These are phyloP conservation scores for Macadamia integrifolia DNA, from an alignment of 164 flowering plant genomes.

Conservation along the genomic window DNA sequence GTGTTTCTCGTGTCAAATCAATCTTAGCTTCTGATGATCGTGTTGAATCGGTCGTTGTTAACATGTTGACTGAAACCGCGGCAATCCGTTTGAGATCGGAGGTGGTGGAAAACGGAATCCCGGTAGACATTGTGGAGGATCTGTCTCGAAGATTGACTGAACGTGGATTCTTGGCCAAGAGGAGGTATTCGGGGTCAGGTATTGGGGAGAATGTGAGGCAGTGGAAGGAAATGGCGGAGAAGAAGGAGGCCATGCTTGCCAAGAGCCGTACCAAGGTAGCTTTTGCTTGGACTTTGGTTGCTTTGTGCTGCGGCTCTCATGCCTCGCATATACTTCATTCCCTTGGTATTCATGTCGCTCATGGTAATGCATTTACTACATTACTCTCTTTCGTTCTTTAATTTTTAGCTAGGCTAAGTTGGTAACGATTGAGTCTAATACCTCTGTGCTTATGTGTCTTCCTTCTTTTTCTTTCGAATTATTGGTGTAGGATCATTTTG, in stretches of 20 bases:
- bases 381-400: background rate
- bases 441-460: background rate
- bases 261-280: slow-evolving; percentile 65
- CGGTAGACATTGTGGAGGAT: slow-evolving; percentile 43
- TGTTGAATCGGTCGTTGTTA: slow-evolving; percentile 84
- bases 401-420: background rate
- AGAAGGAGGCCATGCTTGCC: slow-evolving; percentile 59
- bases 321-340: slow-evolving; percentile 82
- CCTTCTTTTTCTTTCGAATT: background rate
- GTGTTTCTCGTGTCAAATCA: slow-evolving; percentile 81
- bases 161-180: slow-evolving; percentile 71
- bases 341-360: slow-evolving; percentile 75
- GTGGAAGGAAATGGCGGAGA: slow-evolving; percentile 80
- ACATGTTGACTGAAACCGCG: slow-evolving; percentile 83
- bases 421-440: background rate
- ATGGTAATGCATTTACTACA: slow-evolving; percentile 39
- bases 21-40: slow-evolving; percentile 62
- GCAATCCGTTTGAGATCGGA: slow-evolving; percentile 55
- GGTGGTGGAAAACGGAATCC: slow-evolving; percentile 12
- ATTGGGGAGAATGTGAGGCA: slow-evolving; percentile 75
- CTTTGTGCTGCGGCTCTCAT: slow-evolving; percentile 85
- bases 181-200: slow-evolving; percentile 57
- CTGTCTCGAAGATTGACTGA: slow-evolving; percentile 61
- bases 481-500: slow-evolving; percentile 48
- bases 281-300: slow-evolving; percentile 93